These are phyloP conservation scores for Talaromyces rugulosus DNA, from an alignment of 2,329 filamentous ascomycete species.

Conservation along the genomic window DNA sequence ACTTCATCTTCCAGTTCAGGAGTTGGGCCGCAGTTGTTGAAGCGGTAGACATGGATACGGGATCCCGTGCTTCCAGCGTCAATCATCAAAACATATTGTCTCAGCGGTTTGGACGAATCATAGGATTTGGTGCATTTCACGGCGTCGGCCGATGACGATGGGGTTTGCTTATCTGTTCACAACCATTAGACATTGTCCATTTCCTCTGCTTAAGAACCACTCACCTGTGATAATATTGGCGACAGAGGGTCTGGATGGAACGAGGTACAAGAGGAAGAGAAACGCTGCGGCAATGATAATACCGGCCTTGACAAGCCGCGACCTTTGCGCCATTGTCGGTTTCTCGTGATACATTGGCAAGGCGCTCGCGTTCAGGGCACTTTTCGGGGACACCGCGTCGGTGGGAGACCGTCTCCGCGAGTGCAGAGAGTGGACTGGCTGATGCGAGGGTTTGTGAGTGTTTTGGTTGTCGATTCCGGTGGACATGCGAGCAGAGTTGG, in stretches of 20 bases:
- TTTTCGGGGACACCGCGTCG: constrained; percentile 39
- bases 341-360: constrained; percentile 28
- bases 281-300: constrained; percentile 56
- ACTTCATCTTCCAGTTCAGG: constrained; percentile 89
- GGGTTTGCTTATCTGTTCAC: constrained; percentile 5
- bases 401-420: constrained; percentile 53
- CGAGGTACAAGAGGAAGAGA: constrained; percentile 54
- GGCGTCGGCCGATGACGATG: constrained; percentile 53
- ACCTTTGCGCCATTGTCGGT: constrained; percentile 57
- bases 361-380: constrained; percentile 46
- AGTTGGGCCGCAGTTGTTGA: constrained; percentile 97
- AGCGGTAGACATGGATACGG: constrained; percentile 96
- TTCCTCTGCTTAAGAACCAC: background rate
- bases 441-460: constrained; percentile 48
- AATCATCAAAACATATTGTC: constrained; percentile 98
- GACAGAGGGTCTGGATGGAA: constrained; percentile 33
- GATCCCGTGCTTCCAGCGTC: constrained; percentile 97
- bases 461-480: constrained; percentile 49
- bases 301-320: constrained; percentile 59
- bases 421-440: constrained; percentile 44
- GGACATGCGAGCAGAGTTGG: constrained; percentile 47
- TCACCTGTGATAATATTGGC: constrained; percentile 23
- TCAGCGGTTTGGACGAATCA: constrained; percentile 84
- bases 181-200: background rate
- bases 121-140: constrained; percentile 73